Base-by-base conservation (phyloP, 352 stramenopile species). In the Phytophthora agathidicida region DNA sequence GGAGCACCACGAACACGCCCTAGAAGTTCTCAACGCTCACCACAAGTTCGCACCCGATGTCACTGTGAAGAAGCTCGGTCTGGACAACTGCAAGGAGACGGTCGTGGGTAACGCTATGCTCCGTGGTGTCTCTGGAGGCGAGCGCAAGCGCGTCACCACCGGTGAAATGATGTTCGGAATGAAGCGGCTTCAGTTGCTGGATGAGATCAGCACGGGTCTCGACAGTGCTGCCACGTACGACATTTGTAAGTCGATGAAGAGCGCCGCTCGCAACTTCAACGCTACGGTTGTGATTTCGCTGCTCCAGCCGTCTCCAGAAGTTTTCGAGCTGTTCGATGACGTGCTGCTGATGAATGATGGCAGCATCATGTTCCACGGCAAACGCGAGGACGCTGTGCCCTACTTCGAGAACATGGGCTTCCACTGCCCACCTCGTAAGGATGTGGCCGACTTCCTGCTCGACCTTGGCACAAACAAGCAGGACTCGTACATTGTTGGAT, bases 161-260 rank as follows among this genome's bases (percentile, higher is more conserved):
- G 88, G 83, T 5, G 90, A 91, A 45, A 93, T 97, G 67, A 59
- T 91, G 13, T 77, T 97, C 7, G 94, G 85, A 0, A 65, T 89
- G 27, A 91, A 92, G 31, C 51, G 64, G 1, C 73, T 91, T 2
- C 58, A 89, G 30, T 20, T 43, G 0, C 72, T 97, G 17, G 91
- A 98, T 62, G 73, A 89, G 57, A 87, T 90, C 68, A 88, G 71
- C 39, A 90, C 80, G 5, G 80, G 80, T 5, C 72, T 91, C 36
- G 55, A 71, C 28, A 71, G 61, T 44, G 61, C 61, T n/a, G 55
- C 61, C 9, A 68, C 59, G 0, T 68, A 53, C 57, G 89, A 98
- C 44, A 98, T 98, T 48, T 83, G 89, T 47, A 86, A 92, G 38
- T 71, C 87, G 5, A 52, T 97, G 5, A 79, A 73, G 27, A 77